phyloP scores from a whole-genome alignment of 2,329 filamentous ascomycete genomes.

The Shiraia bambusicola region DNA sequence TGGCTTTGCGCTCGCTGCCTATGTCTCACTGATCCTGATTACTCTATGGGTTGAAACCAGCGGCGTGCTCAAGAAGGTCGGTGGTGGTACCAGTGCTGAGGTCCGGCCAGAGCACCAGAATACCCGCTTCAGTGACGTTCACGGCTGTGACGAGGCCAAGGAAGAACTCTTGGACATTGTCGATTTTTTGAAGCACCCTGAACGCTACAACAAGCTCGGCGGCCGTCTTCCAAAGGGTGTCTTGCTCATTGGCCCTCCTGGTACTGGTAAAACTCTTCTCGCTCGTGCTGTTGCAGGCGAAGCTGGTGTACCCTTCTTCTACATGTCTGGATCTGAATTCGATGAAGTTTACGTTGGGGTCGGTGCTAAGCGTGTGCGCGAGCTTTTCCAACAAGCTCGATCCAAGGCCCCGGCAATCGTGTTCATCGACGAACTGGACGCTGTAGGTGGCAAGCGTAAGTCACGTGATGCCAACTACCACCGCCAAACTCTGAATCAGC shows the following conservation, averaged over 20 bases:
- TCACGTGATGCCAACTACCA: conserved; percentile 91
- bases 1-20: conserved; percentile 75
- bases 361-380: conserved; percentile 91
- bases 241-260: conserved; percentile 88
- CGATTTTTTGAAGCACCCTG: conserved; percentile 90
- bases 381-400: conserved; percentile 82
- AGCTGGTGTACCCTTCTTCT: conserved; percentile 97
- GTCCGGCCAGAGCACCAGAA: conserved; percentile 91
- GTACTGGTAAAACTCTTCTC: conserved; percentile 95
- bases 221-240: conserved; percentile 98
- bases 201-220: conserved; percentile 89
- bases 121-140: conserved; percentile 88
- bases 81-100: conserved; percentile 71
- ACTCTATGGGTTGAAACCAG: conserved; percentile 81
- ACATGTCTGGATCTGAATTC: conserved; percentile 99
- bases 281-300: conserved; percentile 95
- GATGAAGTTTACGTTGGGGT: conserved; percentile 98
- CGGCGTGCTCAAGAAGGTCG: conserved; percentile 76
- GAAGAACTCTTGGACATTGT: conserved; percentile 97
- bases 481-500: conserved; percentile 96
- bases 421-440: conserved; percentile 92
- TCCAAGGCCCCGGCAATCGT: conserved; percentile 88
- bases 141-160: conserved; percentile 97
- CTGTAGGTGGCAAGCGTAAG: conserved; percentile 91
- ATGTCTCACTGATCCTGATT: conserved; percentile 75